Evolutionary conservation across 305 asterid species (phyloP).

Genomic region (Fraxinus baroniana): DNA sequence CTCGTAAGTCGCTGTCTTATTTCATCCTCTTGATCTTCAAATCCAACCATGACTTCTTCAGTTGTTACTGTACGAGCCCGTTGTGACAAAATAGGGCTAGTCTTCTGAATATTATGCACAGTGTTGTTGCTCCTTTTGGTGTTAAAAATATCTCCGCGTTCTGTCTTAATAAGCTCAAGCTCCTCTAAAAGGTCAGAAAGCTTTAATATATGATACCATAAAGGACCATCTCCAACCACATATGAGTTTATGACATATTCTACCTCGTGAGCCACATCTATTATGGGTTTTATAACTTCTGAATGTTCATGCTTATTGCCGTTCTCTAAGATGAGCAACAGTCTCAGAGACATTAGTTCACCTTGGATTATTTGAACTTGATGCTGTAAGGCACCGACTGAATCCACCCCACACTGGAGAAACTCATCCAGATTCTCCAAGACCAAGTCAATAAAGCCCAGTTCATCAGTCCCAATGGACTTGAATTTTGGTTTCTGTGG

Average conservation of each 20-base stretch:
- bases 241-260: background rate
- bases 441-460: constrained; percentile 17
- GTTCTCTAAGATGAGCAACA: background rate
- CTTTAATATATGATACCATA: background rate
- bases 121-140: background rate
- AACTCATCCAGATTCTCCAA: constrained; percentile 6
- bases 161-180: background rate
- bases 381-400: background rate
- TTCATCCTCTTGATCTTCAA: background rate
- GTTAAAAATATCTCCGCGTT: background rate
- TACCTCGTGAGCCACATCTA: constrained; percentile 12
- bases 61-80: background rate
- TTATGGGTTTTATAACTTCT: background rate
- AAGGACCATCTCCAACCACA: background rate
- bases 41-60: constrained; percentile 16
- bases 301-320: background rate
- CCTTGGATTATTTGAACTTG: background rate
- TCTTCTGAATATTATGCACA: background rate
- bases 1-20: background rate
- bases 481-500: background rate
- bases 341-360: background rate
- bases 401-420: background rate
- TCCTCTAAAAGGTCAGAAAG: background rate
- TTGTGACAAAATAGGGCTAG: background rate
- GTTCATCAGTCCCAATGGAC: constrained; percentile 2